A percentile compares a stretch with the other conserved stretches of the same genome.
Conservation (phyloP, 1,284 basidiomycete species). For the Wallemia hederae region DNA sequence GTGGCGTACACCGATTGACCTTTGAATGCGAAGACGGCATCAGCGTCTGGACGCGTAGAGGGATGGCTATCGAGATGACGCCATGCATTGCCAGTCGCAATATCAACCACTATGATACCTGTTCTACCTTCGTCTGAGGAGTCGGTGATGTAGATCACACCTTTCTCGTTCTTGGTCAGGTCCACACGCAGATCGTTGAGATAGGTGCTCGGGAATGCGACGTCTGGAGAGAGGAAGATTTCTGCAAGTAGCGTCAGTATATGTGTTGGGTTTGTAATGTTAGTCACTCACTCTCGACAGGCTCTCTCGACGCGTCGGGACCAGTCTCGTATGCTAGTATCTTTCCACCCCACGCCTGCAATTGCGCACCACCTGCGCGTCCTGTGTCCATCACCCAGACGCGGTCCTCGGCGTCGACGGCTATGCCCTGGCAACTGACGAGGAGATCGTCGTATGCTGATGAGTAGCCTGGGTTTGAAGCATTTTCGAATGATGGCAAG, state of each 20-base stretch:
- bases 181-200: constrained; percentile 6
- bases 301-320: background rate
- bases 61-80: constrained; percentile 4
- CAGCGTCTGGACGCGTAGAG: constrained; percentile 2
- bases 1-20: constrained; percentile 3
- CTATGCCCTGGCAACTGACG: constrained; percentile 3
- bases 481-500: constrained; percentile 3
- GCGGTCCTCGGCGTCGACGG: constrained; percentile 1
- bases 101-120: constrained; percentile 5
- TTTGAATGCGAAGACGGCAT: constrained; percentile 2
- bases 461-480: constrained; percentile 2
- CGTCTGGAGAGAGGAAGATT: constrained; percentile 4
- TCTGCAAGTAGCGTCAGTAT: background rate
- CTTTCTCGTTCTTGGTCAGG: constrained; percentile 5
- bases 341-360: background rate
- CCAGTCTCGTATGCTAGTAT: background rate
- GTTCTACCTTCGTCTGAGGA: constrained; percentile 5
- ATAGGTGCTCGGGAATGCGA: constrained; percentile 5
- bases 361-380: background rate
- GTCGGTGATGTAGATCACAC: constrained; percentile 6
- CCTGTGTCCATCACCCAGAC: constrained; percentile 5
- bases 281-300: background rate
- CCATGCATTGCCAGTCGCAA: constrained; percentile 5
- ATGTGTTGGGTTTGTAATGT: background rate
- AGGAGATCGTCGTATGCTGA: constrained; percentile 1